Conservation (phyloP, 2,329 filamentous ascomycete species). For the Colletotrichum sp. region DNA sequence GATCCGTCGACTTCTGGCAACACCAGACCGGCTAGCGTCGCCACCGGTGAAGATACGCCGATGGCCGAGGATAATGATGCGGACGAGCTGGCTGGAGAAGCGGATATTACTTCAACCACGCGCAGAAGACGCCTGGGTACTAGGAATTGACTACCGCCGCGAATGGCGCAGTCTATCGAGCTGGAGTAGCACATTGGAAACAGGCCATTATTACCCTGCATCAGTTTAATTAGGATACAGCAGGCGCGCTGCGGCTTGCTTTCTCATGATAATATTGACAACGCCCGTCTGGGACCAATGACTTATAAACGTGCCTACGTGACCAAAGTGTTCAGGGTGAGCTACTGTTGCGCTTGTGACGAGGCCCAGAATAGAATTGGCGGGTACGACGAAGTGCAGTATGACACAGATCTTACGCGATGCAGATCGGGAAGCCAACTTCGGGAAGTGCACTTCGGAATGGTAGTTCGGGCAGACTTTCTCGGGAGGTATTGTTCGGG, state of each 20-base stretch:
- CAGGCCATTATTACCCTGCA: background rate
- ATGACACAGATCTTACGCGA: background rate
- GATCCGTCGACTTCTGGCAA: conserved; percentile 30
- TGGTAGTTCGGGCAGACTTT: background rate
- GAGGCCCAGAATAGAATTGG: background rate
- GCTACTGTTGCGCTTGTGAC: background rate
- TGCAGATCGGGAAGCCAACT: background rate
- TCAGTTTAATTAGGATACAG: background rate
- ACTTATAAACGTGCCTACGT: background rate
- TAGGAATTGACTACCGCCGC: conserved; percentile 32
- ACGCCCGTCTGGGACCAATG: background rate
- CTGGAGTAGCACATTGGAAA: background rate
- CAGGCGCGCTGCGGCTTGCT: background rate
- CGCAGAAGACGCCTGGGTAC: conserved; percentile 41
- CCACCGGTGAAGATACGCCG: conserved; percentile 45
- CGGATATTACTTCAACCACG: conserved; percentile 32
- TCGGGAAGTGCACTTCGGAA: background rate
- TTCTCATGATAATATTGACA: background rate
- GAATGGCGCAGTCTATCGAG: background rate
- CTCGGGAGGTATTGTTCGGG: background rate
- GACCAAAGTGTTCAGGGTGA: background rate
- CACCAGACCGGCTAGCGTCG: conserved; percentile 40
- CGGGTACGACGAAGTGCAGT: background rate
- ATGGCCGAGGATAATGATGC: conserved; percentile 47
- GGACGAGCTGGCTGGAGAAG: conserved; percentile 51